phyloP scores from a whole-genome alignment of 495 filamentous ascomycete genomes.

The Cryomyces antarcticus region DNA sequence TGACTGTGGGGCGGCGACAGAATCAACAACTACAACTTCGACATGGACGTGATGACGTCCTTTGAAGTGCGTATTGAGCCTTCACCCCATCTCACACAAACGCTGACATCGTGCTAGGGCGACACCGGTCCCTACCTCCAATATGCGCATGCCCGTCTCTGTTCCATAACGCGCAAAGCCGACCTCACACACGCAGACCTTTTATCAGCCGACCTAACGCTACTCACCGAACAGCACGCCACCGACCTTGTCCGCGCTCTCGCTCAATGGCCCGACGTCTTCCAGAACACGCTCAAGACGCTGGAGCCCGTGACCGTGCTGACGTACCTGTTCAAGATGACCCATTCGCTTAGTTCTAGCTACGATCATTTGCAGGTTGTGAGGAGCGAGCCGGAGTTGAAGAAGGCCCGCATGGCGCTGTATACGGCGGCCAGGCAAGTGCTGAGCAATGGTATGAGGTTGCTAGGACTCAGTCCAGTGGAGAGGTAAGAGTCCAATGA shows the following conservation, averaged over 20 bases:
- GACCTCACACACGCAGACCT: constrained; percentile 25
- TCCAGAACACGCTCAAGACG: constrained; percentile 38
- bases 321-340: constrained; percentile 24
- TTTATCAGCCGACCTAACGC: constrained; percentile 29
- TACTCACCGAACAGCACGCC: constrained; percentile 35
- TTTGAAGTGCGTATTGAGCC: constrained; percentile 25
- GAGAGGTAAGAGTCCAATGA: constrained; percentile 14
- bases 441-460: constrained; percentile 22
- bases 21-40: constrained; percentile 47
- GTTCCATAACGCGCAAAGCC: constrained; percentile 37
- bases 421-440: constrained; percentile 17
- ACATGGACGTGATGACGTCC: constrained; percentile 45
- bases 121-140: constrained; percentile 54
- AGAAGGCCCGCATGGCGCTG: constrained; percentile 18
- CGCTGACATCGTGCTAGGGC: constrained; percentile 11
- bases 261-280: constrained; percentile 41
- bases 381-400: constrained; percentile 14
- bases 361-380: constrained; percentile 21
- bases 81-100: no score
- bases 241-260: constrained; percentile 37
- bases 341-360: constrained; percentile 15
- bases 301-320: constrained; percentile 40
- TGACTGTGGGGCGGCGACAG: constrained; percentile 18
- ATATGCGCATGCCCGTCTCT: constrained; percentile 48
- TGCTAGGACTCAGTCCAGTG: constrained; percentile 23